Conservation (phyloP, 2,329 filamentous ascomycete genomes). For the Talaromyces sp. region DNA sequence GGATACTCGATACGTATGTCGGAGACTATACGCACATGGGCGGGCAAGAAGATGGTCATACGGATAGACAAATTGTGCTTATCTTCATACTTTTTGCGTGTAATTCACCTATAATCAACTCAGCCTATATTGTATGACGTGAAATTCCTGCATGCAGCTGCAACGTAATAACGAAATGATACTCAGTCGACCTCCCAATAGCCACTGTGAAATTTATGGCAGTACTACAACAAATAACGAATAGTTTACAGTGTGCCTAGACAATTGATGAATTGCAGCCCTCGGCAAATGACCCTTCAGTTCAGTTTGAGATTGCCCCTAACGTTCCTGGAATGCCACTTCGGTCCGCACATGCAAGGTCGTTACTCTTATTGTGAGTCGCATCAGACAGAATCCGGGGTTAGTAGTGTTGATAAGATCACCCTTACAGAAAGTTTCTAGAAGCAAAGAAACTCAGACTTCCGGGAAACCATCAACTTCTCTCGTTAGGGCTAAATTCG, state of each 20-base stretch:
- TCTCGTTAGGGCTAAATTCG: not conserved
- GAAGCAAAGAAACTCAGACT: not conserved
- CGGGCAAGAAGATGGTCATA: not conserved
- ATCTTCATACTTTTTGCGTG: not conserved
- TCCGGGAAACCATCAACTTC: not conserved
- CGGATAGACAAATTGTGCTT: no score
- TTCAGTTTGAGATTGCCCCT: not conserved
- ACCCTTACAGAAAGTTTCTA: not conserved
- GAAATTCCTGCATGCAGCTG: not conserved
- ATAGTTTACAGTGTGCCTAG: not conserved
- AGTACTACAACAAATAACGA: not conserved
- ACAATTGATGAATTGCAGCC: not conserved
- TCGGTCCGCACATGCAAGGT: not conserved
- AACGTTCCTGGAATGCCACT: not conserved
- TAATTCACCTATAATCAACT: not conserved
- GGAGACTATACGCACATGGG: not conserved
- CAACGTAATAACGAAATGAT: not conserved
- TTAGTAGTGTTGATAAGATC: not conserved
- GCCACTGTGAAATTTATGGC: not conserved
- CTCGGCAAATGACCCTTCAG: not conserved
- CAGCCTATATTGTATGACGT: not conserved
- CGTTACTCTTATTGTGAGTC: not conserved
- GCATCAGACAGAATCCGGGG: not conserved
- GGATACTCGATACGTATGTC: not conserved
- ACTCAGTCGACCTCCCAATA: not conserved